phyloP scores from a whole-genome alignment of 2,329 filamentous ascomycete genomes.

The Boeremia lycopersici region DNA sequence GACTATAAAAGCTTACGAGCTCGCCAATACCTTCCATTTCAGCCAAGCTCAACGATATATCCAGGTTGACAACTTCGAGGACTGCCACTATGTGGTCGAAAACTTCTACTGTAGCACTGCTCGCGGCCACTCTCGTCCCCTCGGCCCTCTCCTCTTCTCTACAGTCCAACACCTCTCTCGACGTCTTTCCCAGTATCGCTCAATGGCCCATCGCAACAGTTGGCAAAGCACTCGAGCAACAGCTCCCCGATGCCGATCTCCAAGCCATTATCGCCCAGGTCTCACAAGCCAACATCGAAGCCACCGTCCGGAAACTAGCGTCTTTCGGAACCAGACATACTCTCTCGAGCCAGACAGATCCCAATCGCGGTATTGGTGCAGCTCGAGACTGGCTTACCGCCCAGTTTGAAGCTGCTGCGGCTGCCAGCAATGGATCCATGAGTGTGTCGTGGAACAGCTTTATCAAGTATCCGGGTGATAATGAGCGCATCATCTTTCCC shows the following conservation, averaged over 20 bases:
- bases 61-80: too few relatives aligned
- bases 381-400: conserved; percentile 60
- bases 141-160: conserved; percentile 18
- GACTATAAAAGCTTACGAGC: neutral
- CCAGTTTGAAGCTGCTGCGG: conserved; percentile 54
- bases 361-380: conserved; percentile 59
- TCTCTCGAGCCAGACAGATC: conserved; percentile 56
- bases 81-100: conserved; percentile 19
- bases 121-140: conserved; percentile 11
- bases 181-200: conserved; percentile 19
- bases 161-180: conserved; percentile 20
- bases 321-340: conserved; percentile 62
- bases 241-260: conserved; percentile 47
- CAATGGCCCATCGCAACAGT: conserved; percentile 47
- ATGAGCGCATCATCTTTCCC: conserved; percentile 52
- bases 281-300: conserved; percentile 52
- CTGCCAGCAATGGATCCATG: conserved; percentile 54
- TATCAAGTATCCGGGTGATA: conserved; percentile 51
- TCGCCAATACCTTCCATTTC: neutral
- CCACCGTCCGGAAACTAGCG: conserved; percentile 57
- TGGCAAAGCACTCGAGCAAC: conserved; percentile 40
- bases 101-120: conserved; percentile 5
- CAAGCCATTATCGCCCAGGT: conserved; percentile 46
- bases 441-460: conserved; percentile 57
- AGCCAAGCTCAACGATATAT: neutral